A percentile compares a stretch with the other conserved stretches of the same genome.
Conservation (phyloP, 2,329 filamentous ascomycete species). For the Trichoderma brevicompactum region DNA sequence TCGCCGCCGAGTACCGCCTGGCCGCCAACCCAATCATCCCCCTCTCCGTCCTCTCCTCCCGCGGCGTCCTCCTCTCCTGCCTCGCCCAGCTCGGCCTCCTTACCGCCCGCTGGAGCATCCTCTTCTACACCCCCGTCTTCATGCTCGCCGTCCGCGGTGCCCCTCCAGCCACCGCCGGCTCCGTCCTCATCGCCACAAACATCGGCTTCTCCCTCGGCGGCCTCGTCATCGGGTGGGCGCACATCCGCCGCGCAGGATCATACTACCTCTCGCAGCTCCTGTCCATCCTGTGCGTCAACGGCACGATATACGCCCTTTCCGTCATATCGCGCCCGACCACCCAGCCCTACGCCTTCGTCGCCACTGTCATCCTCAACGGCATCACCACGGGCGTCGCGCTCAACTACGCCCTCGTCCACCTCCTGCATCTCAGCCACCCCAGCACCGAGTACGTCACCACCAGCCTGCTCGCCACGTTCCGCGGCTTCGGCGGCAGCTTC, state of each 20-base stretch:
- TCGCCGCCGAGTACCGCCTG: conserved; percentile 65
- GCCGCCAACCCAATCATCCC: conserved; percentile 76
- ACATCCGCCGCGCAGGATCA: conserved; percentile 72
- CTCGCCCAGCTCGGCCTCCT: conserved; percentile 76
- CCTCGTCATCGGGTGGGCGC: conserved; percentile 72
- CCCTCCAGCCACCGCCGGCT: conserved; percentile 70
- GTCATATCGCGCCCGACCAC: conserved; percentile 51
- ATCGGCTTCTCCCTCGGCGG: conserved; percentile 76
- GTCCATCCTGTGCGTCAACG: conserved; percentile 64
- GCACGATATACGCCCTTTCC: conserved; percentile 62
- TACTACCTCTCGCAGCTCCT: conserved; percentile 71
- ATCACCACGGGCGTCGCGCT: conserved; percentile 71
- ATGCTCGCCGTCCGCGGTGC: conserved; percentile 76
- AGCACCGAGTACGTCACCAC: conserved; percentile 75
- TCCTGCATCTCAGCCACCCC: conserved; percentile 71
- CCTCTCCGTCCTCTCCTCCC: conserved; percentile 68
- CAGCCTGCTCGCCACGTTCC: conserved; percentile 76
- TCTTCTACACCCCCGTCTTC: conserved; percentile 82
- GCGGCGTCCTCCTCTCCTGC: conserved; percentile 73
- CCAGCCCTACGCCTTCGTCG: conserved; percentile 53
- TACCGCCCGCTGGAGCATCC: conserved; percentile 77
- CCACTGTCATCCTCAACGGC: conserved; percentile 70
- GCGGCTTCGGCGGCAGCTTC: conserved; percentile 81
- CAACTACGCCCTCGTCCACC: conserved; percentile 81
- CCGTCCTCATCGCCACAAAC: conserved; percentile 81